Percentiles rank a stretch among this genome's conserved stretches.
phyloP scores from a whole-genome alignment of 2,329 filamentous ascomycete species.

The Fusarium cyanostomum region DNA sequence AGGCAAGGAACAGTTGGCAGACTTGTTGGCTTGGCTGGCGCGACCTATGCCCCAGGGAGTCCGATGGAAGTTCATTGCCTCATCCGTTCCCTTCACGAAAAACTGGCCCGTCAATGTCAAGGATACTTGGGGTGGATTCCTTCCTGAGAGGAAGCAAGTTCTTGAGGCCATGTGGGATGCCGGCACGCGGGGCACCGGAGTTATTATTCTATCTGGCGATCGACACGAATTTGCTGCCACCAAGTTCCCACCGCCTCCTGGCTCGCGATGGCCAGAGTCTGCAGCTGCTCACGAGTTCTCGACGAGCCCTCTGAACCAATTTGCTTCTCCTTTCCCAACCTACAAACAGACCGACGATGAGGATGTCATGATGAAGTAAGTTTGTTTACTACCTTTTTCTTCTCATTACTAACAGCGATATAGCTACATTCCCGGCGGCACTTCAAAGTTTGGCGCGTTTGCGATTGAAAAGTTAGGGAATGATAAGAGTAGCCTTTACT shows the following conservation, averaged over 20 bases:
- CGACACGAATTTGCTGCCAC: conserved; percentile 98
- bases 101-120: conserved; percentile 91
- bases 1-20: conserved; percentile 78
- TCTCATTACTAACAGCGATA: background rate
- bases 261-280: conserved; percentile 68
- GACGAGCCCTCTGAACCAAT: conserved; percentile 90
- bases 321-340: conserved; percentile 85
- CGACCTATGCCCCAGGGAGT: conserved; percentile 79
- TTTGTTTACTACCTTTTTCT: conserved; percentile 31
- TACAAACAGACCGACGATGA: conserved; percentile 84
- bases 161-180: conserved; percentile 94
- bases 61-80: conserved; percentile 92
- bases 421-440: conserved; percentile 83
- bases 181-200: conserved; percentile 76
- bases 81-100: conserved; percentile 94
- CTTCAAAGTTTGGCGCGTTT: conserved; percentile 81
- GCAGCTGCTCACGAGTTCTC: conserved; percentile 89
- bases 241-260: conserved; percentile 71
- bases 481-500: conserved; percentile 76
- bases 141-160: conserved; percentile 79
- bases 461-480: conserved; percentile 74
- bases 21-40: conserved; percentile 80
- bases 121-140: conserved; percentile 95
- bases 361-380: conserved; percentile 85
- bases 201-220: conserved; percentile 88